Evolutionary conservation across 164 flowering plant genomes (phyloP), one percentile per base, ranked within the genome.

Genomic region (Magnolia changhungtana): DNA sequence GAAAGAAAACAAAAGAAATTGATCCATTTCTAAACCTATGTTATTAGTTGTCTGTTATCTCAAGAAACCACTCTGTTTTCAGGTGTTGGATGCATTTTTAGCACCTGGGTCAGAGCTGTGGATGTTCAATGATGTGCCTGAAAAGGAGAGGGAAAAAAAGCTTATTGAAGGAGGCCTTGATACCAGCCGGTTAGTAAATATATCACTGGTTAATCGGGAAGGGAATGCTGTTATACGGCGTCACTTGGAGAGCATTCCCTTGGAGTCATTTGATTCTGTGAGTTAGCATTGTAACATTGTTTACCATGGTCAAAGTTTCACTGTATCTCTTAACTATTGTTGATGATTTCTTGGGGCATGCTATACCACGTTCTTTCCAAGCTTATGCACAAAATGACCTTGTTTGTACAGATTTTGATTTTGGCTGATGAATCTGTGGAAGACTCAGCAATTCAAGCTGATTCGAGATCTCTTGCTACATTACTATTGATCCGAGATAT

Each of bases 371-470:
- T 11, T 7, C 49, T 31, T 52, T 58, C 11, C 67, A 13, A 63
- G 73, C 49, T 69, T 24, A 69, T 63, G 45, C 24, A 55, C 50
- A 29, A 24, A 75, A 64, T 69, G 18, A 58, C 59, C 50, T 23
- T 31, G 51, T 37, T 74, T 74, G 19, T 81, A n/a, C 88, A 92
- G 97, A 92, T 92, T 49, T 83, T 92, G 72, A 92, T 90, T 84
- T 80, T 90, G 85, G 97, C 97, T 74, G 95, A 92, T 84, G 95
- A 92, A 81, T 92, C 97, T 16, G 93, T 92, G 59, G 97, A 92
- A 81, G 97, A 92, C 81, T 92, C 97, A 72, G 97, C 95, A 52
- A 84, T 92, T 81, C 94, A 92, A 86, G 94, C 95, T 83, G 97
- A 92, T 84, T 92, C 97, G 55, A 88, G 97, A 86, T 92, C 97